Conservation (phyloP, 176 grass and related monocot genomes). For the Phoenix roebelenii region DNA sequence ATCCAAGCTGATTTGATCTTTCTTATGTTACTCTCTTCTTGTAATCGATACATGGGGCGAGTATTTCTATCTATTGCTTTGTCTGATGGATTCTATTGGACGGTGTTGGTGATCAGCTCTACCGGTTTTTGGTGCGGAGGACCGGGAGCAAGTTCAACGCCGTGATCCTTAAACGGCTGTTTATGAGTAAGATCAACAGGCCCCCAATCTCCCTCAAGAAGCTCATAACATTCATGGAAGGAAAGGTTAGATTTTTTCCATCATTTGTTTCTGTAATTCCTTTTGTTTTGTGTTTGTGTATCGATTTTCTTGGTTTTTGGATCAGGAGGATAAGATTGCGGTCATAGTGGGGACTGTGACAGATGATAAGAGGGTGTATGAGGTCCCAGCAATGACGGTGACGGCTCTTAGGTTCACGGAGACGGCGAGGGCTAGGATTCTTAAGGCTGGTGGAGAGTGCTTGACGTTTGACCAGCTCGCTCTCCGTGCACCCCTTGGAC, state of each 20-base stretch:
- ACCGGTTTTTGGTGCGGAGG: slow-evolving; percentile 68
- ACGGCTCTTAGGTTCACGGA: slow-evolving; percentile 72
- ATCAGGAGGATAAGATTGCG: slow-evolving; percentile 57
- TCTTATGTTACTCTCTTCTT: too few species aligned
- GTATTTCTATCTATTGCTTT: too few species aligned
- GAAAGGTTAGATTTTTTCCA: slow-evolving; percentile 34
- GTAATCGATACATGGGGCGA: too few species aligned
- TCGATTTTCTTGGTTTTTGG: not conserved
- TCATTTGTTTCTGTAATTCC: not conserved
- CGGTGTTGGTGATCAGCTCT: slow-evolving; percentile 30
- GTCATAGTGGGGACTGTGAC: slow-evolving; percentile 82
- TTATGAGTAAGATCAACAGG: slow-evolving; percentile 82
- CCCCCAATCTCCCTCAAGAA: slow-evolving; percentile 62
- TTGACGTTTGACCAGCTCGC: slow-evolving; percentile 90
- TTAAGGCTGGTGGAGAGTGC: slow-evolving; percentile 86
- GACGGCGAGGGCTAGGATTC: slow-evolving; percentile 69
- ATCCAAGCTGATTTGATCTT: too few species aligned
- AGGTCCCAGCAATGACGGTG: slow-evolving; percentile 75
- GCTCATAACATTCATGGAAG: slow-evolving; percentile 57
- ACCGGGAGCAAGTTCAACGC: slow-evolving; percentile 73
- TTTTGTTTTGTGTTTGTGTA: not conserved
- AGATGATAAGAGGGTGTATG: slow-evolving; percentile 74
- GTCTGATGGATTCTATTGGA: not conserved
- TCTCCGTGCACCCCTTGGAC: slow-evolving; percentile 54
- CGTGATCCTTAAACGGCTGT: slow-evolving; percentile 74